Base-by-base conservation (phyloP, 768 basidiomycete genomes). In the Dioszegia crocea region DNA sequence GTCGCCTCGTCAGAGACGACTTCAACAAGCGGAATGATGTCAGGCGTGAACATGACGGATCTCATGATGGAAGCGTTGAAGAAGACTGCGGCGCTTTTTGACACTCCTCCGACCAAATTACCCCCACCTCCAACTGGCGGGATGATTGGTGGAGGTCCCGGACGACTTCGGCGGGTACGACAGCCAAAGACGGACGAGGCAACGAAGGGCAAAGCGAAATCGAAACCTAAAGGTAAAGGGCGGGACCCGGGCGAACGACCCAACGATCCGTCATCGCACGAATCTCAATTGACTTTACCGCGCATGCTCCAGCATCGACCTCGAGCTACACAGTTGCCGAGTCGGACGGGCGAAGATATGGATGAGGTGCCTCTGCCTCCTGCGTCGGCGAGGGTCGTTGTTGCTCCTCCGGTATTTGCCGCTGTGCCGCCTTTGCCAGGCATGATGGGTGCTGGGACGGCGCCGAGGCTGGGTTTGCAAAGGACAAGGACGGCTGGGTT, bases 211-310 rank as follows among this genome's bases (percentile, higher is more conserved):
- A 6, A 33, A 33, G 33, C 33, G 26, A 26, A 19, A 27, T 23
- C 19, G 27, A 48, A 48, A 23, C 4, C 21, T 5, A 53, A 53
- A 27, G 38, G 51, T 6, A 39, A 53, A 27, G 51, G n/a, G 3
- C 19, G 51, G 9, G 36, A 53, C 40, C 51, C 51, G 36, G 21
- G 51, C 4, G 51, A 53, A 27, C 21, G 51, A 40, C 51, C 51
- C 19, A 12, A 40, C 4, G 39, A 40, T 24, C 19, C 24, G 17
- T 33, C 36, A 38, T 38, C 36, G n/a, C n/a, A 10, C 40, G 40
- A 43, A 10, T 43, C 40, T 9, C 40, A 21, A 19, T 17, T 21
- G 40, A 43, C 21, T 8, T 16, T 43, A 8, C 40, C 40, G n/a
- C 8, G 44, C 44, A 45, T 33, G 33, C 4, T 45, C 24, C 12